Conservation (phyloP, 352 stramenopile species). For the Globisporangium echinulatum region DNA sequence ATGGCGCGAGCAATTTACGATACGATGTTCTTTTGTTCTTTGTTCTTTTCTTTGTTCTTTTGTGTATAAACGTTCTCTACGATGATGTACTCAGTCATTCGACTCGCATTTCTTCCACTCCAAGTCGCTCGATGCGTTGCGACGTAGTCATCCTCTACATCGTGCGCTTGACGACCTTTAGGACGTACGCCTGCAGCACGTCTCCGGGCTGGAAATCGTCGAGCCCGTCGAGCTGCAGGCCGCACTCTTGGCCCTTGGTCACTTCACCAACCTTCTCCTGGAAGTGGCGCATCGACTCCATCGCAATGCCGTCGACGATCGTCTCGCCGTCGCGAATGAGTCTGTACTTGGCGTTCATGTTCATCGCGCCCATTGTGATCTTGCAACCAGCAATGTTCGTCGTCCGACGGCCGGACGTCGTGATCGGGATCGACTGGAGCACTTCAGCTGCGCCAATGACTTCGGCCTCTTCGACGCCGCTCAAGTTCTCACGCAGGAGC, state of each 20-base stretch:
- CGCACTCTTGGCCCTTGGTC: slow-evolving; percentile 95
- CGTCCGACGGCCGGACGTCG: slow-evolving; percentile 69
- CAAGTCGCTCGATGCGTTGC: too few species aligned
- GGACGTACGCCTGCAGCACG: slow-evolving; percentile 90
- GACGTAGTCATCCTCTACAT: slow-evolving; percentile 20
- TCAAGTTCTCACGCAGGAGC: slow-evolving; percentile 61
- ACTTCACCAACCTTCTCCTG: slow-evolving; percentile 91
- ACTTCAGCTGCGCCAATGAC: slow-evolving; percentile 73
- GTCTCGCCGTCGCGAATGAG: slow-evolving; percentile 90
- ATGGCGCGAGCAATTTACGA: too few species aligned
- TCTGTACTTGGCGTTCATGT: slow-evolving; percentile 79
- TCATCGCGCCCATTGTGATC: slow-evolving; percentile 92
- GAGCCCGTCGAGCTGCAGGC: slow-evolving; percentile 91
- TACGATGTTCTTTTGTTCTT: too few species aligned
- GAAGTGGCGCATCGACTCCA: slow-evolving; percentile 86
- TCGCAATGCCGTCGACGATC: slow-evolving; percentile 77
- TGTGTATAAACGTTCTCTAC: too few species aligned
- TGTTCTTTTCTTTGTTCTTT: too few species aligned
- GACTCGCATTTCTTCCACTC: too few species aligned
- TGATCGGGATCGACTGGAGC: slow-evolving; percentile 83
- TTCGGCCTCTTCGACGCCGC: slow-evolving; percentile 52
- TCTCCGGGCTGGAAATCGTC: slow-evolving; percentile 93
- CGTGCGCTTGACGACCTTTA: slow-evolving; percentile 62
- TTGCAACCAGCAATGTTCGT: slow-evolving; percentile 95
- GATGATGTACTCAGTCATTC: too few species aligned